Base-by-base conservation (phyloP, 768 basidiomycete species). In the Psilocybe subaeruginosa region DNA sequence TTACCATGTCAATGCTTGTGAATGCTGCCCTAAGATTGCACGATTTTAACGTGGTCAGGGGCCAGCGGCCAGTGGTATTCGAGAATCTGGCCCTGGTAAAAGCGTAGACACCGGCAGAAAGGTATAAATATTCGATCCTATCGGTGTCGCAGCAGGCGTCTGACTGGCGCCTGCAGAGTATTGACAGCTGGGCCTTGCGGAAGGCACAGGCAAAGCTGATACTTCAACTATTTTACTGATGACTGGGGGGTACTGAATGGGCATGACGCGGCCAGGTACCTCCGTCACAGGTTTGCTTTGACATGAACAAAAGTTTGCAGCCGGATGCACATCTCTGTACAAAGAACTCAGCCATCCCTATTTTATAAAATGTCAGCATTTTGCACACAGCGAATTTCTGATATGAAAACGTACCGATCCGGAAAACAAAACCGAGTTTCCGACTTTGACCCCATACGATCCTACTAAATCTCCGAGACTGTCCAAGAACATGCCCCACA, bases 401-500 rank as follows among this genome's bases (percentile, higher is more conserved):
- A n/a, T 29, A 23, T 55, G n/a, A 30, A 29, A 23, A 51, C 30
- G n/a, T 49, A 58, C 56, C 47, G 47, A 43, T 17, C 33, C 52
- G n/a, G 46, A 30, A 14, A 37, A 58, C 3, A 31, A 16, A 31
- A 27, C 47, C 52, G 27, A 12, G 30, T 16, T 14, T 56, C 30
- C 23, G 27, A 23, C 45, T 14, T 50, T 27, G 50, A 12, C n/a
- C 19, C 11, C 33, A 39, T 2, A 30, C 30, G 48, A 23, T 23
- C 23, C 23, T 23, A 23, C 54, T 29, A 67, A 17, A 3, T 64
- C 56, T 6, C 70, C 12, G 14, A 43, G 5, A 14, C 54, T 68
- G 9, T 69, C 64, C 17, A 71, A 16, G 54, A 72, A 64, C 23
- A 65, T 39, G 0, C 61, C 59, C 70, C 70, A 71, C 8, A 72